Evolutionary conservation across 139 green algal species (phyloP), one percentile per base, ranked within the genome.

Genomic region (Chlamydomonas incerta): DNA sequence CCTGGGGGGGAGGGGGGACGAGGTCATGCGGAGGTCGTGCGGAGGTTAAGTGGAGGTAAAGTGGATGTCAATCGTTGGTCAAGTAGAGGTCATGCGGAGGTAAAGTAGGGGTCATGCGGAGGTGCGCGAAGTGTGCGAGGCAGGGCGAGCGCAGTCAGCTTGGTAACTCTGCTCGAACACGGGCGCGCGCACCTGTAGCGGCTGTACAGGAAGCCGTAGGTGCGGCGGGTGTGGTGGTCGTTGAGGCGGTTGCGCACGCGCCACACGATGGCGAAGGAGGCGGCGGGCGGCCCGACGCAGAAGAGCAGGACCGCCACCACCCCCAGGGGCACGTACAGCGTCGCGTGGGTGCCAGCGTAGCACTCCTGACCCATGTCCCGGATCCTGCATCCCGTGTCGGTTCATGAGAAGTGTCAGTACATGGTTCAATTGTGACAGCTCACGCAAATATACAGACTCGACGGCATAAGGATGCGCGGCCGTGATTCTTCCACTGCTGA

Each of bases 241-340:
- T 73, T 57, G 20, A 84, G 34, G 13, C n/a, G 28, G 9, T 46
- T 26, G 1, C 84, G 37, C 8, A 74, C 46, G 5, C 60, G n/a
- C 66, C 73, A 88, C n/a, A 88, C 33, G 24, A 88, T n/a, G 29
- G 80, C 29, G 37, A 69, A 82, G n/a, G 74, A 75, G 34, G 58
- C 55, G 26, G 81, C 20, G 17, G 84, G 84, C 9, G 81, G 75
- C 28, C 23, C 31, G 23, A 68, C 33, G 69, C 70, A 88, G n/a
- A 88, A 57, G 5, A 85, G 17, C 57, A 81, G 3, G 35, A 88
- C 74, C 33, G 81, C 57, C 24, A 52, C 75, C 6, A 88, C 47
- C 23, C 84, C 84, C 3, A 88, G 35, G 2, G 68, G 75, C 26
- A 88, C 57, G 17, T 71, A 72, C 14, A 68, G 57, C 23, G 17